Evolutionary conservation across 257 asterid species (phyloP).

Genomic region (Solanum etuberosum): DNA sequence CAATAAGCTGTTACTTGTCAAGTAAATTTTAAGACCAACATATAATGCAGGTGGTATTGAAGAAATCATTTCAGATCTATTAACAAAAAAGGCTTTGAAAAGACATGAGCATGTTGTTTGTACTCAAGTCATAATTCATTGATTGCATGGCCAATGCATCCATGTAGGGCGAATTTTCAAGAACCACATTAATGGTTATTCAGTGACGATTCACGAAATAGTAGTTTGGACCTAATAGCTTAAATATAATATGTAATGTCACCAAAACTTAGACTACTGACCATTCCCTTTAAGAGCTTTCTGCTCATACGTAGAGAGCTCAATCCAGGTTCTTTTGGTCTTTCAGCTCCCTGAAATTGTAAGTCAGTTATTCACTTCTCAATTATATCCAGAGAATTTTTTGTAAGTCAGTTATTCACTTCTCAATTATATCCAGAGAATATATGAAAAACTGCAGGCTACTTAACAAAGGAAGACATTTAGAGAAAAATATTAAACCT

Average conservation of each 20-base stretch:
- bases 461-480: background rate
- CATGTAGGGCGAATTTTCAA: background rate
- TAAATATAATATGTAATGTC: background rate
- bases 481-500: conserved; percentile 33
- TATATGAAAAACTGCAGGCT: background rate
- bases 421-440: background rate
- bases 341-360: conserved; percentile 69
- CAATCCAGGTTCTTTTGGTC: conserved; percentile 77
- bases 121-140: background rate
- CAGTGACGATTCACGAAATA: background rate
- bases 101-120: background rate
- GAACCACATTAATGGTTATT: background rate
- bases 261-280: conserved; percentile 10
- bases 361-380: background rate
- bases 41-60: background rate
- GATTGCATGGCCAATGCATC: background rate
- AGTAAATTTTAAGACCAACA: background rate
- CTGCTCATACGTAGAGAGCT: conserved; percentile 77
- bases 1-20: background rate
- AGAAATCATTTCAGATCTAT: background rate
- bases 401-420: background rate
- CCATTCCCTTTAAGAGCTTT: conserved; percentile 89
- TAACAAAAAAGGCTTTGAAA: background rate
- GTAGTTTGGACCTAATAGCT: background rate
- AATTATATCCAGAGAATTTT: background rate